A percentile compares a stretch with the other conserved stretches of the same genome.
phyloP scores from a whole-genome alignment of 192 early-diverging fungal species.

The Backusella tarrabulga region DNA sequence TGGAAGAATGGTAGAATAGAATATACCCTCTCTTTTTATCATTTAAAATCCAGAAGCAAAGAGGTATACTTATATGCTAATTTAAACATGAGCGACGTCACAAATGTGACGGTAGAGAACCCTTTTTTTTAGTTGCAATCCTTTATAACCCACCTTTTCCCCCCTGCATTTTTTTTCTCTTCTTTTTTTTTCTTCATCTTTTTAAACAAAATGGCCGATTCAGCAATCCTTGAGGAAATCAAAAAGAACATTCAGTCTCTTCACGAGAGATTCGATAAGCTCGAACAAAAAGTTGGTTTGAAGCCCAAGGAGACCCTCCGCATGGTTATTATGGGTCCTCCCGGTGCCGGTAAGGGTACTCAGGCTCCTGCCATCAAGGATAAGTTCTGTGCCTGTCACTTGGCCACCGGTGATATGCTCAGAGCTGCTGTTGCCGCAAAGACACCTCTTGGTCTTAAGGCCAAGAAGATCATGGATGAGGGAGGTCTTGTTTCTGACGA shows the following conservation, averaged over 20 bases:
- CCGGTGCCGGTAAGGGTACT: conserved; percentile 78
- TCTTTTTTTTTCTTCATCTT: background rate
- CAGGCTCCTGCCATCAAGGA: conserved; percentile 97
- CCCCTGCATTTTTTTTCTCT: background rate
- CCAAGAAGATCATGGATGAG: conserved; percentile 99
- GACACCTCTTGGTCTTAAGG: conserved; percentile 89
- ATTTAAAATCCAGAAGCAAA: background rate
- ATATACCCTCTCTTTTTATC: background rate
- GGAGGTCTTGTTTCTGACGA: conserved; percentile 98
- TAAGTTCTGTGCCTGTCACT: conserved; percentile 93
- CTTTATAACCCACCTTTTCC: background rate
- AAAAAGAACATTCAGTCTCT: conserved; percentile 41
- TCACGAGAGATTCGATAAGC: conserved; percentile 38
- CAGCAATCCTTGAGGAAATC: conserved; percentile 43
- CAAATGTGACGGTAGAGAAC: background rate
- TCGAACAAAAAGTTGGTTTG: conserved; percentile 35
- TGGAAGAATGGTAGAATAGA: background rate
- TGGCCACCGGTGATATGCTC: conserved; percentile 99
- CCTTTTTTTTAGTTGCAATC: background rate
- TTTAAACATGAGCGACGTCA: background rate
- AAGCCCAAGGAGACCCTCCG: conserved; percentile 42
- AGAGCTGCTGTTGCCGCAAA: conserved; percentile 92
- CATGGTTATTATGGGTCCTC: conserved; percentile 91
- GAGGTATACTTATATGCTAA: background rate
- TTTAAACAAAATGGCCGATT: conserved; percentile 30